These are phyloP conservation scores for Mycena galericulata DNA, from an alignment of 768 basidiomycete genomes.

Conservation along the genomic window DNA sequence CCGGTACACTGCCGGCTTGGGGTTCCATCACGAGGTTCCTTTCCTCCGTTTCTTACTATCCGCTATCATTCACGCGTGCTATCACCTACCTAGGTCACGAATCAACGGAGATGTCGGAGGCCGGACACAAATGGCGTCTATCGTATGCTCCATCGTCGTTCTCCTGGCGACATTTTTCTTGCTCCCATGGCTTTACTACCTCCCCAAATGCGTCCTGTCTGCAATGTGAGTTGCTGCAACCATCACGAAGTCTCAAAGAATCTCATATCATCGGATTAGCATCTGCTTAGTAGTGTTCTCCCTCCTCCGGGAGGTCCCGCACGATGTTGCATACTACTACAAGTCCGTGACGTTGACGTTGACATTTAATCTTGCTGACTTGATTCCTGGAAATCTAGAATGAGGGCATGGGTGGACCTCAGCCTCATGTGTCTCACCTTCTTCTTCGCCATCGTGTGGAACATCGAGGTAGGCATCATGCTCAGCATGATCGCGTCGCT, in stretches of 20 bases:
- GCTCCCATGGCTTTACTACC: slow-evolving; percentile 84
- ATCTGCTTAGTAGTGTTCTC: slow-evolving; percentile 89
- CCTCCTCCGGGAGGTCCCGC: slow-evolving; percentile 86
- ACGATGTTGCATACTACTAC: slow-evolving; percentile 89
- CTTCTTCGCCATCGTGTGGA: slow-evolving; percentile 87
- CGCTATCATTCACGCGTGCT: slow-evolving; percentile 17
- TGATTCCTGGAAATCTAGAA: slow-evolving; percentile 53
- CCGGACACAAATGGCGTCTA: slow-evolving; percentile 88
- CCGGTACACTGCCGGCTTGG: slow-evolving; percentile 91
- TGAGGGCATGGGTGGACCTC: slow-evolving; percentile 94
- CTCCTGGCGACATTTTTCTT: slow-evolving; percentile 91
- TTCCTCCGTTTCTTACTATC: not conserved
- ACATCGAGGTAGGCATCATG: slow-evolving; percentile 93
- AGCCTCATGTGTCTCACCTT: slow-evolving; percentile 91
- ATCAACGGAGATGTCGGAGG: slow-evolving; percentile 93
- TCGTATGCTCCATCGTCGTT: slow-evolving; percentile 80
- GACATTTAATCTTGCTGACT: not conserved
- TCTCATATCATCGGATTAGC: slow-evolving; percentile 50
- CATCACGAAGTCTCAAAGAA: not conserved
- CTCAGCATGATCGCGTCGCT: slow-evolving; percentile 90
- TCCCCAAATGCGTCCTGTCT: slow-evolving; percentile 93
- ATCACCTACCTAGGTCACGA: slow-evolving; percentile 74
- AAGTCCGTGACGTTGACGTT: slow-evolving; percentile 57
- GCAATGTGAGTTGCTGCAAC: slow-evolving; percentile 70
- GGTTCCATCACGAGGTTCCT: slow-evolving; percentile 91